Conservation (phyloP, 805 yeast species). For the Cyberlindnera xishuangbannaensis region DNA sequence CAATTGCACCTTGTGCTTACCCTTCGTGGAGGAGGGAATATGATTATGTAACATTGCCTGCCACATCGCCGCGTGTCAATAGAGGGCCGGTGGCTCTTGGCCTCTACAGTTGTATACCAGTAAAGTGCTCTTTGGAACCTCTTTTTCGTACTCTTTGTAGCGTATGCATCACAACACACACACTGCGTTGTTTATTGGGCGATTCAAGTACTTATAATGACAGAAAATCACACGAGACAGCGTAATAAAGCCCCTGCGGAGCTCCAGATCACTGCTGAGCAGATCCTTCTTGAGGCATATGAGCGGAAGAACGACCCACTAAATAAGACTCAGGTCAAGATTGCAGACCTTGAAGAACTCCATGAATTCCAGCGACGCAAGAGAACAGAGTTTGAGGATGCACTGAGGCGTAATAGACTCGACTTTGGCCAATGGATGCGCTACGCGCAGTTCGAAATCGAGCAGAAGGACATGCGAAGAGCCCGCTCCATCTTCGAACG, state of each 20-base stretch:
- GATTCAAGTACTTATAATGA: no score
- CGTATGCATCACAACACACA: no score
- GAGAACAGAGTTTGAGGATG: slow-evolving; percentile 78
- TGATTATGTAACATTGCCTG: slow-evolving; percentile 7
- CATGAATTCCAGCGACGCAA: slow-evolving; percentile 69
- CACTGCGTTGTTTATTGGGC: no score
- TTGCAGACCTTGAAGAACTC: slow-evolving; percentile 75
- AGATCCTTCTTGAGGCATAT: slow-evolving; percentile 56
- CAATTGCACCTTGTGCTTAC: slow-evolving; percentile 88
- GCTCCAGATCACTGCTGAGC: slow-evolving; percentile 58
- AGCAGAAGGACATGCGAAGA: slow-evolving; percentile 69
- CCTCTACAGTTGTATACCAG: neutral
- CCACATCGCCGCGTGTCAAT: slow-evolving; percentile 1
- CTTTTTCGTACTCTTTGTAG: no score
- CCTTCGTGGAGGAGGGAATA: slow-evolving; percentile 72
- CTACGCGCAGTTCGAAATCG: slow-evolving; percentile 83
- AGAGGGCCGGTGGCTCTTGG: no score
- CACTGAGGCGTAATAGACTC: slow-evolving; percentile 76
- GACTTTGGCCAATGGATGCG: slow-evolving; percentile 87
- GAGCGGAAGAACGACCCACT: slow-evolving; percentile 37
- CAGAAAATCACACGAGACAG: no score
- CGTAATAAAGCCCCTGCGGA: slow-evolving; percentile 40
- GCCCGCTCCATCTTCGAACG: slow-evolving; percentile 88
- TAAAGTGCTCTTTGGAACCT: no score
- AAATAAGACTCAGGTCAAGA: slow-evolving; percentile 40